phyloP scores from a whole-genome alignment of 1,139 yeast species.

The Sugiyamaella sp. region DNA sequence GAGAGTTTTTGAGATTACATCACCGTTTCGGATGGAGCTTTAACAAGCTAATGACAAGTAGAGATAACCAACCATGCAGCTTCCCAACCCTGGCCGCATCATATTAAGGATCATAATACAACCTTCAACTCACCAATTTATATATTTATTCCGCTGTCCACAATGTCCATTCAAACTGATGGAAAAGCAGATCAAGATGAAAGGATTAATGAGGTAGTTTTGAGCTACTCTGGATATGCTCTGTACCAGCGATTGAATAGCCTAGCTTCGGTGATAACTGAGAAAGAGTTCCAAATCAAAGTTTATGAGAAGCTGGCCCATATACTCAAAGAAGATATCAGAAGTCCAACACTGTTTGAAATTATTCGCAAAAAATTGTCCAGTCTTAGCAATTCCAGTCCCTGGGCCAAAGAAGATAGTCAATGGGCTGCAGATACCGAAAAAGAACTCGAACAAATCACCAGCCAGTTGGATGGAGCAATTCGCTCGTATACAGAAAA shows the following conservation, averaged over 20 bases:
- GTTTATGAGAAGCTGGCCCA: constrained; percentile 12
- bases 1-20: no score
- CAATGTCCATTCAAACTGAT: neutral
- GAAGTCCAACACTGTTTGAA: constrained; percentile 15
- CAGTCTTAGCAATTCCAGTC: constrained; percentile 16
- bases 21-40: no score
- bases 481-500: constrained; percentile 4
- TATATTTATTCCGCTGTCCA: neutral
- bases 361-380: constrained; percentile 13
- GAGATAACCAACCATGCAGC: no score
- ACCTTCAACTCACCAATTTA: no score
- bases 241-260: constrained; percentile 5
- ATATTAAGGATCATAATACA: no score
- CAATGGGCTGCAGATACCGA: constrained; percentile 22
- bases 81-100: no score
- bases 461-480: constrained; percentile 7
- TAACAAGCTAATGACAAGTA: no score
- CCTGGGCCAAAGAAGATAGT: constrained; percentile 16
- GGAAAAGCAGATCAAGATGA: neutral
- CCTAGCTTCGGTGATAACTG: neutral
- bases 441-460: constrained; percentile 6
- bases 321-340: constrained; percentile 20
- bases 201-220: neutral
- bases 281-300: neutral
- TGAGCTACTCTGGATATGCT: neutral